Evolutionary conservation across 805 yeast species (phyloP).

Genomic region (Myxozyma monticola): DNA sequence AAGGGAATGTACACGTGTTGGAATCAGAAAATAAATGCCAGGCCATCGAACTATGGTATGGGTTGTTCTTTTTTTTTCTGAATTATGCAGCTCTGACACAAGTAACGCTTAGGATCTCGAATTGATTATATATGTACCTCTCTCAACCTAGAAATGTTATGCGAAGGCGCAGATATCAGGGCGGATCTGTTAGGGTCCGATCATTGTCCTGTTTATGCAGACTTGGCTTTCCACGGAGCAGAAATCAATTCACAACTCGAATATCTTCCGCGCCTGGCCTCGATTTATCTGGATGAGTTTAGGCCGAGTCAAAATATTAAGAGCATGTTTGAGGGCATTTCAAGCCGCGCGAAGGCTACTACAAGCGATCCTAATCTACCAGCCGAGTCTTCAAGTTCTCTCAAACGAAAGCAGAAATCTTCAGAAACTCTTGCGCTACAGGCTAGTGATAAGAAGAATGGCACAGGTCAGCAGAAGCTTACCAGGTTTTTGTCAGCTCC

Average conservation of each 20-base stretch:
- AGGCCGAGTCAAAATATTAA: constrained; percentile 25
- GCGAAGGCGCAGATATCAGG: constrained; percentile 57
- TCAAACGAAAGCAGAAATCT: no score
- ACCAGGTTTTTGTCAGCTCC: constrained; percentile 8
- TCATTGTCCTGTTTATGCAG: constrained; percentile 88
- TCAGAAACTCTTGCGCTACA: no score
- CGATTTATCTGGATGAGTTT: constrained; percentile 21
- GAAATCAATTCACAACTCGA: no score
- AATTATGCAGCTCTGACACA: not conserved
- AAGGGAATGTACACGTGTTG: constrained; percentile 83
- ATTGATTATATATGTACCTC: constrained; percentile 73
- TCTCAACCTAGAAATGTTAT: constrained; percentile 38
- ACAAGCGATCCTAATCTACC: no score
- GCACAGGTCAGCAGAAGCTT: constrained; percentile 9
- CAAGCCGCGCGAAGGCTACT: not conserved
- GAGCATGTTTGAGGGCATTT: constrained; percentile 15
- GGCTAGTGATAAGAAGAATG: no score
- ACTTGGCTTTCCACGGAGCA: constrained; percentile 40
- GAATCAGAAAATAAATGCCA: constrained; percentile 74
- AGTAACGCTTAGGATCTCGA: constrained; percentile 62
- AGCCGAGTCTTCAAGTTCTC: no score
- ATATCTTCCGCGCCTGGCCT: no score
- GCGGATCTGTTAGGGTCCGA: constrained; percentile 81
- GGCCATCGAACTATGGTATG: constrained; percentile 64
- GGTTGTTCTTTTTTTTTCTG: not conserved